Conservation (phyloP, 257 asterid species). For the Verbascum thapsus region DNA sequence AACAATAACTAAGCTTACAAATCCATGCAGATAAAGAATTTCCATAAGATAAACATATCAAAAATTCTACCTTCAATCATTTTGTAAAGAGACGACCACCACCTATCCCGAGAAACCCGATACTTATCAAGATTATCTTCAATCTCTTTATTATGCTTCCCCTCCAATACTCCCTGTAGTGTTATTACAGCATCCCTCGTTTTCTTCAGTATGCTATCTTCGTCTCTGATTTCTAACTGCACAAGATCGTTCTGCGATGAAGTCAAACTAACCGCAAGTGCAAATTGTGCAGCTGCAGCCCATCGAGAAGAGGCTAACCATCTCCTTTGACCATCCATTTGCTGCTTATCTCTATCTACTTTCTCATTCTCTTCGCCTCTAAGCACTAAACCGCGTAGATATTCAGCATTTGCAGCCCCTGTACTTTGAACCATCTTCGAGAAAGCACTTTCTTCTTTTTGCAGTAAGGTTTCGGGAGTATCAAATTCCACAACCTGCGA, state of each 20-base stretch:
- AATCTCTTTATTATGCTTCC: constrained; percentile 75
- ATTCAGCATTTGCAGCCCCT: constrained; percentile 89
- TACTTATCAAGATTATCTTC: constrained; percentile 71
- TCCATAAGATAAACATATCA: not conserved
- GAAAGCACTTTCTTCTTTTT: constrained; percentile 72
- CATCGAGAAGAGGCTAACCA: constrained; percentile 95
- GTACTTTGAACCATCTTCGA: constrained; percentile 98
- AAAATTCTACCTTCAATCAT: constrained; percentile 74
- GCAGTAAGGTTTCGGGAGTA: constrained; percentile 70
- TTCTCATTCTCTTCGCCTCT: constrained; percentile 41
- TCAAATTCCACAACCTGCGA: constrained; percentile 80
- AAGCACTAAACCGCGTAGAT: constrained; percentile 74
- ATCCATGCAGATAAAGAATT: not conserved
- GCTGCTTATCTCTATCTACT: constrained; percentile 44
- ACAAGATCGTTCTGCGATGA: constrained; percentile 83
- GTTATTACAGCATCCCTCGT: constrained; percentile 91
- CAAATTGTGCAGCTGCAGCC: constrained; percentile 94
- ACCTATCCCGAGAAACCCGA: constrained; percentile 72
- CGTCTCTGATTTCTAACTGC: constrained; percentile 63
- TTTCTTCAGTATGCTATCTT: constrained; percentile 62
- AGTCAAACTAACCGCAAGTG: constrained; percentile 79
- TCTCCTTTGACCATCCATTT: constrained; percentile 68
- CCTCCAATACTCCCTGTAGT: constrained; percentile 85
- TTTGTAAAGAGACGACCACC: constrained; percentile 93
- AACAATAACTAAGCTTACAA: not conserved